Conservation (phyloP, 371 early-diverging fungal species). For the Lichtheimia ornata region DNA sequence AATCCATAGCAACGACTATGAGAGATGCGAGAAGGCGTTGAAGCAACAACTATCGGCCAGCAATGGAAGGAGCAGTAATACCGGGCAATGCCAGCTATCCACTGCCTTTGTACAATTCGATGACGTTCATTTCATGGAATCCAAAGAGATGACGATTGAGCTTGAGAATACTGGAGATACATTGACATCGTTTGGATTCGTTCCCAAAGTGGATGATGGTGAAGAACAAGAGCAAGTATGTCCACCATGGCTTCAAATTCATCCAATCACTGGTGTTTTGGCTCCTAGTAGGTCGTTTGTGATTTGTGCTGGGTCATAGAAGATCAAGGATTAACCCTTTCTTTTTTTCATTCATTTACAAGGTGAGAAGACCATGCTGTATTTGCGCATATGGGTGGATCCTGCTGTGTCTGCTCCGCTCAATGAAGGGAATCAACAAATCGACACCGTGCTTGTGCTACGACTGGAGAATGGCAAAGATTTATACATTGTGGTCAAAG, state of each 20-base stretch:
- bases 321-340: not conserved
- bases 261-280: slow-evolving; percentile 66
- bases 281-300: slow-evolving; percentile 56
- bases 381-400: slow-evolving; percentile 69
- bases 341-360: not conserved
- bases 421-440: slow-evolving; percentile 61
- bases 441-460: slow-evolving; percentile 81
- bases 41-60: slow-evolving; percentile 54
- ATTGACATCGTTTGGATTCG: slow-evolving; percentile 67
- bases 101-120: slow-evolving; percentile 73
- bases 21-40: slow-evolving; percentile 56
- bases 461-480: slow-evolving; percentile 81
- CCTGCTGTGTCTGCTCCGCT: slow-evolving; percentile 60
- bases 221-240: slow-evolving; percentile 22
- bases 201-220: slow-evolving; percentile 60
- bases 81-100: slow-evolving; percentile 71
- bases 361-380: slow-evolving; percentile 64
- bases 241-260: slow-evolving; percentile 71
- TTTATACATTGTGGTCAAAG: slow-evolving; percentile 75
- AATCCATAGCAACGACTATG: slow-evolving; percentile 58
- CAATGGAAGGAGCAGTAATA: slow-evolving; percentile 76
- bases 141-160: slow-evolving; percentile 54
- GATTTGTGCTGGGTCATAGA: not conserved
- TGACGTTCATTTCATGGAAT: slow-evolving; percentile 65
- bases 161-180: slow-evolving; percentile 79